Conservation (phyloP, 164 flowering plant species). For the Annona squamosa region DNA sequence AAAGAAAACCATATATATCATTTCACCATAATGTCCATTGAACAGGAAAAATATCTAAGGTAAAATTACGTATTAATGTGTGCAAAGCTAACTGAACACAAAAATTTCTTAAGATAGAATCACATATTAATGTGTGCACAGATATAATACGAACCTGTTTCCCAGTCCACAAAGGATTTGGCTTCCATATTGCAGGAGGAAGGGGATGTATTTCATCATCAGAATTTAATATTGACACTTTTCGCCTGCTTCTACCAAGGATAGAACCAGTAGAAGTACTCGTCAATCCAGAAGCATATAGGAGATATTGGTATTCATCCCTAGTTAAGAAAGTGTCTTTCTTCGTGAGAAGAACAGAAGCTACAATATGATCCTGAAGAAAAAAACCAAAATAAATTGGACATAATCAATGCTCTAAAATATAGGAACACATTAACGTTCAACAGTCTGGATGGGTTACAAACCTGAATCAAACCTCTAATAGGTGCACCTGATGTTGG, state of each 20-base stretch:
- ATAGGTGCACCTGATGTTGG: conserved; percentile 91
- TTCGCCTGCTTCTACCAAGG: conserved; percentile 30
- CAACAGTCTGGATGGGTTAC: not conserved
- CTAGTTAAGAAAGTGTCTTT: conserved; percentile 72
- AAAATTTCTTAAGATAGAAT: too few relatives aligned
- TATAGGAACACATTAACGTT: not conserved
- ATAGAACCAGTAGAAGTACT: conserved; percentile 22
- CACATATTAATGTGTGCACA: too few relatives aligned
- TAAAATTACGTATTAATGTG: too few relatives aligned
- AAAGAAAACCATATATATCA: too few relatives aligned
- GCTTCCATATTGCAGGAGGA: conserved; percentile 75
- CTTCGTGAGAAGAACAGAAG: conserved; percentile 83
- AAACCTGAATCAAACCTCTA: conserved; percentile 93
- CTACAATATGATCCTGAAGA: conserved; percentile 75
- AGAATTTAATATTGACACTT: conserved; percentile 32
- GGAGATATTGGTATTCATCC: conserved; percentile 70
- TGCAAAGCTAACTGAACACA: too few relatives aligned
- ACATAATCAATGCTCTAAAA: not conserved
- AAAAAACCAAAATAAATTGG: not conserved
- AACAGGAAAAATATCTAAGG: too few relatives aligned
- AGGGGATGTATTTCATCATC: conserved; percentile 47
- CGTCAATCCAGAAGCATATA: conserved; percentile 63
- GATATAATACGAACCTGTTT: conserved; percentile 55
- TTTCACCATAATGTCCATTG: too few relatives aligned
- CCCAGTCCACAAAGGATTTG: conserved; percentile 87